A percentile compares a stretch with the other conserved stretches of the same genome.
Conservation (phyloP, 768 basidiomycete genomes). For the Boletus rubroflammeus region DNA sequence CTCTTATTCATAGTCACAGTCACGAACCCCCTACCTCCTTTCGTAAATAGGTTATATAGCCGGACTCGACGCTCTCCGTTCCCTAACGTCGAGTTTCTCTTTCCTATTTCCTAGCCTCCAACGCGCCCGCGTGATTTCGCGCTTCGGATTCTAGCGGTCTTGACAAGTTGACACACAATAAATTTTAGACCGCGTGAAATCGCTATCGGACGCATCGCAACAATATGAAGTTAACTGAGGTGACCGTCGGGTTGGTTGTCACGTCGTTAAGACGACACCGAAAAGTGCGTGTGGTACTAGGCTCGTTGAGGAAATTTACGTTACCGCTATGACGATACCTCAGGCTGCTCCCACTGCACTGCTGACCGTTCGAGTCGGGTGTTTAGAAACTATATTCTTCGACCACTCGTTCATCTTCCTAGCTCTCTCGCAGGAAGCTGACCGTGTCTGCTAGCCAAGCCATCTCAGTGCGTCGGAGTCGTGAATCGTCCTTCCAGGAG, state of each 20-base stretch:
- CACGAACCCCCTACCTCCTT: too few relatives aligned
- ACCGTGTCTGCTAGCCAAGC: background rate
- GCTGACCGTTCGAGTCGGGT: background rate
- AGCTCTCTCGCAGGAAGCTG: background rate
- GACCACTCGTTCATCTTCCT: background rate
- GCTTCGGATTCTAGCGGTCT: too few relatives aligned
- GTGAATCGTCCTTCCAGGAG: background rate
- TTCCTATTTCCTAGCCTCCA: too few relatives aligned
- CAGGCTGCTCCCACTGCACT: too few relatives aligned
- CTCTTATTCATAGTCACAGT: too few relatives aligned
- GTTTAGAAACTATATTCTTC: background rate
- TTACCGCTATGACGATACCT: background rate
- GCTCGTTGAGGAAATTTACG: background rate
- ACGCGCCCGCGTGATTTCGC: too few relatives aligned
- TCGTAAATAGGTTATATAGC: too few relatives aligned
- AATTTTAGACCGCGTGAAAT: too few relatives aligned
- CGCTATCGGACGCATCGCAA: background rate
- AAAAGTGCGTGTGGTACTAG: background rate
- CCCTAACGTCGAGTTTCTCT: too few relatives aligned
- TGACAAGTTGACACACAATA: too few relatives aligned
- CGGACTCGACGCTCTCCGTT: too few relatives aligned
- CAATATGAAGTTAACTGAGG: background rate
- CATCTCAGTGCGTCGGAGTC: background rate
- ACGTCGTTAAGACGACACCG: background rate
- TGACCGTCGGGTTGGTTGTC: background rate